Conservation (phyloP, 2,329 filamentous ascomycete genomes). For the Trichoderma sp. region DNA sequence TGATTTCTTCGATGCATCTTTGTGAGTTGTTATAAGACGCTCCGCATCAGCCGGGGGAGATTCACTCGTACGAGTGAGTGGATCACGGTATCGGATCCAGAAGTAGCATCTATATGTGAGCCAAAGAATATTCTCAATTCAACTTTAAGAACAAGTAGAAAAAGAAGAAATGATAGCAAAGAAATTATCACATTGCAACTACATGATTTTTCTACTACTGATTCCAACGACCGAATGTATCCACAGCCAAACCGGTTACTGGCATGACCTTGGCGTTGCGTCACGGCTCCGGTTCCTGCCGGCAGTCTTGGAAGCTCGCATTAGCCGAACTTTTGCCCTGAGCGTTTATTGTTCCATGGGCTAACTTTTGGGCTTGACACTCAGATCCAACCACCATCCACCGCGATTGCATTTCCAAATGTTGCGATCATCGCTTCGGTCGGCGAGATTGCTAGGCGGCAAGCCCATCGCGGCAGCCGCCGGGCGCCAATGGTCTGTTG, state of each 20-base stretch:
- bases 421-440: slow-evolving; percentile 70
- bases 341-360: slow-evolving; percentile 44
- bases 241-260: not conserved
- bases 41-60: not conserved
- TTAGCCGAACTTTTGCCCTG: slow-evolving; percentile 50
- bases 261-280: slow-evolving; percentile 28
- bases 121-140: not conserved
- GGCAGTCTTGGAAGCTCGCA: slow-evolving; percentile 32
- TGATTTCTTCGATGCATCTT: not conserved
- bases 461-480: slow-evolving; percentile 54
- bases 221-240: not conserved
- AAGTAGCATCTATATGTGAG: not conserved
- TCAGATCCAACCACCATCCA: slow-evolving; percentile 31
- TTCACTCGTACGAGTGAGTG: not conserved
- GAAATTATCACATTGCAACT: not conserved
- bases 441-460: slow-evolving; percentile 60
- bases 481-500: slow-evolving; percentile 60
- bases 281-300: slow-evolving; percentile 41
- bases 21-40: not conserved
- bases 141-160: not conserved
- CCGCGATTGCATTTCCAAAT: slow-evolving; percentile 55
- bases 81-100: not conserved
- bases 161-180: not conserved
- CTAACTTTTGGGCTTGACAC: slow-evolving; percentile 25
- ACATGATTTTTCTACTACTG: not conserved